Conservation (phyloP, 2,329 filamentous ascomycete genomes). For the Penicillium aurantiogriseum region DNA sequence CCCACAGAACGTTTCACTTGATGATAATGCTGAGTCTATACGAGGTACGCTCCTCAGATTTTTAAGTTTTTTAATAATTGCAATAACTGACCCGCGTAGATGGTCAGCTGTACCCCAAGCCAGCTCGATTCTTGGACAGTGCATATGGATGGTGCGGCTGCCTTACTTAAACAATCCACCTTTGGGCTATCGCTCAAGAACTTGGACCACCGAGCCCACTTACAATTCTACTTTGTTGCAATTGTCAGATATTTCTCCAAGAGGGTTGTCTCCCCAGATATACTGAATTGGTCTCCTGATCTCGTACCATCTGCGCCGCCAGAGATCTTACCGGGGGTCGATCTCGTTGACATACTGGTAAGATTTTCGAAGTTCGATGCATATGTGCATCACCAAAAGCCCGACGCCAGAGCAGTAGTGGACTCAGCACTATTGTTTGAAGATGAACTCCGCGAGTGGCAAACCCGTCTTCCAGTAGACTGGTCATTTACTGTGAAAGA, state of each 20-base stretch:
- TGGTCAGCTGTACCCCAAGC: conserved; percentile 20
- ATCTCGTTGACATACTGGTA: conserved; percentile 22
- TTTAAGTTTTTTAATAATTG: neutral
- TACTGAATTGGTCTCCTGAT: conserved; percentile 16
- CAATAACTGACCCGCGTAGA: conserved; percentile 10
- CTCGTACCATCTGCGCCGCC: neutral
- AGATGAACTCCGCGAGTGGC: conserved; percentile 21
- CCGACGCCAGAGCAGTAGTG: conserved; percentile 2
- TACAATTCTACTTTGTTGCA: conserved; percentile 20
- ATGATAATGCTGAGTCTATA: conserved; percentile 25
- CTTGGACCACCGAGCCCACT: conserved; percentile 7
- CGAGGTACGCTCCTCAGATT: conserved; percentile 17
- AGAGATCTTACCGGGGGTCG: conserved; percentile 11
- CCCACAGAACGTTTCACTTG: conserved; percentile 15
- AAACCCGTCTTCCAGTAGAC: conserved; percentile 13
- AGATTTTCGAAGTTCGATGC: conserved; percentile 19
- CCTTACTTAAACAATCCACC: conserved; percentile 15
- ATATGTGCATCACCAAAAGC: conserved; percentile 3
- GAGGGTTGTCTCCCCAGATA: conserved; percentile 7
- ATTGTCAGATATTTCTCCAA: conserved; percentile 21
- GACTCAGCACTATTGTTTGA: conserved; percentile 15
- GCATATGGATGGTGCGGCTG: conserved; percentile 24
- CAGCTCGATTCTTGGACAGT: conserved; percentile 18
- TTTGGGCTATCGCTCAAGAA: conserved; percentile 3
- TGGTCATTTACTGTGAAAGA: conserved; percentile 16